A percentile compares a stretch with the other conserved stretches of the same genome.
These are phyloP conservation scores for Pleurotus djamor DNA, from an alignment of 768 basidiomycete species.

Conservation along the genomic window DNA sequence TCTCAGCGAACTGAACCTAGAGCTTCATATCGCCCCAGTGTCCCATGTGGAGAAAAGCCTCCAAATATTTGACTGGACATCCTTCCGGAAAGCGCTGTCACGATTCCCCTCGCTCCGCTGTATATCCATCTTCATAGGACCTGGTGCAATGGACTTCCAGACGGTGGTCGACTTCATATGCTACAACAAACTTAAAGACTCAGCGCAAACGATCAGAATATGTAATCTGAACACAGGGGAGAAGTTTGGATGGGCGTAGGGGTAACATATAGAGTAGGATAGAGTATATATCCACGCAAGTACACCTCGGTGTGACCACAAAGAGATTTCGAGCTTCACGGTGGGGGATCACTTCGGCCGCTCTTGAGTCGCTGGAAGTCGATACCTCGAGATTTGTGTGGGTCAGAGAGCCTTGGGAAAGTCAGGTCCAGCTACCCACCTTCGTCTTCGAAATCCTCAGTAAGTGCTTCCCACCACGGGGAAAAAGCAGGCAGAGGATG, in stretches of 20 bases:
- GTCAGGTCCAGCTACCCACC: too few species aligned
- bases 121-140: neutral
- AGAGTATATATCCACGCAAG: too few species aligned
- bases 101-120: neutral
- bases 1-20: neutral
- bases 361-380: too few species aligned
- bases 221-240: neutral
- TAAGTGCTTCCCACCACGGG: too few species aligned
- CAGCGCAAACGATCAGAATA: neutral
- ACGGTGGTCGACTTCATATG: neutral
- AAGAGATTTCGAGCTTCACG: too few species aligned
- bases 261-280: too few species aligned
- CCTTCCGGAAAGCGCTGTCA: neutral
- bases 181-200: neutral
- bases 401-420: too few species aligned
- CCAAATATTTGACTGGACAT: conserved; percentile 1
- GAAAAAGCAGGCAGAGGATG: too few species aligned
- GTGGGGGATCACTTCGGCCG: too few species aligned
- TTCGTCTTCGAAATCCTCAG: too few species aligned
- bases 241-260: neutral
- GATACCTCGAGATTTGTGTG: too few species aligned
- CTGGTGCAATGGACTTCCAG: neutral
- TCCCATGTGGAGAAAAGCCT: neutral
- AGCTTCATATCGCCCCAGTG: neutral
- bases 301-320: too few species aligned